These are phyloP conservation scores for Venustampulla echinocandica DNA, from an alignment of 495 filamentous ascomycete species.

Conservation along the genomic window DNA sequence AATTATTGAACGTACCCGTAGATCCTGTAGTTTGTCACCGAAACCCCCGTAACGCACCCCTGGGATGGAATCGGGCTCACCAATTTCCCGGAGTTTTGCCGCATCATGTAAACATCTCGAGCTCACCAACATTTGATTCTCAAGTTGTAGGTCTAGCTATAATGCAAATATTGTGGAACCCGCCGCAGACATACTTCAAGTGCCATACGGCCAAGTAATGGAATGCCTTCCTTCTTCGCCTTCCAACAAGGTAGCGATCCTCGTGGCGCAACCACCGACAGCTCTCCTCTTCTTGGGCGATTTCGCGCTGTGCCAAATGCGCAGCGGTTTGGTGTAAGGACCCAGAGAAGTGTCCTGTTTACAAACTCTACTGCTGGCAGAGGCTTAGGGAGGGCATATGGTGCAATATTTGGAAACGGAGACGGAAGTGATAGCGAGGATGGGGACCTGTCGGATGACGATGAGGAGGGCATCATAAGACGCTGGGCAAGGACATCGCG, in stretches of 20 bases:
- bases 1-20: no score
- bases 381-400: slow-evolving; percentile 24
- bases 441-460: slow-evolving; percentile 20
- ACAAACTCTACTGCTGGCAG: slow-evolving; percentile 16
- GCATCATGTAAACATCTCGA: no score
- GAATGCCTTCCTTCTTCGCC: slow-evolving; percentile 53
- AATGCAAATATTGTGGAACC: slow-evolving; percentile 1
- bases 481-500: slow-evolving; percentile 26
- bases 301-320: slow-evolving; percentile 48
- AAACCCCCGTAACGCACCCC: no score
- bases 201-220: slow-evolving; percentile 1
- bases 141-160: no score
- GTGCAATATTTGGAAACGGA: slow-evolving; percentile 14
- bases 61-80: no score
- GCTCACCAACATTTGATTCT: no score
- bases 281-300: slow-evolving; percentile 47
- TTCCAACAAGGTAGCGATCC: slow-evolving; percentile 52
- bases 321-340: slow-evolving; percentile 9
- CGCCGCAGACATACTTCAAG: not conserved
- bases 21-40: no score
- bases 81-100: no score
- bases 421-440: slow-evolving; percentile 28
- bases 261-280: slow-evolving; percentile 30
- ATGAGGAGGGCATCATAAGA: slow-evolving; percentile 15
- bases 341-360: slow-evolving; percentile 16